Base-by-base conservation (phyloP, 805 yeast species). In the Torulaspora quercuum region DNA sequence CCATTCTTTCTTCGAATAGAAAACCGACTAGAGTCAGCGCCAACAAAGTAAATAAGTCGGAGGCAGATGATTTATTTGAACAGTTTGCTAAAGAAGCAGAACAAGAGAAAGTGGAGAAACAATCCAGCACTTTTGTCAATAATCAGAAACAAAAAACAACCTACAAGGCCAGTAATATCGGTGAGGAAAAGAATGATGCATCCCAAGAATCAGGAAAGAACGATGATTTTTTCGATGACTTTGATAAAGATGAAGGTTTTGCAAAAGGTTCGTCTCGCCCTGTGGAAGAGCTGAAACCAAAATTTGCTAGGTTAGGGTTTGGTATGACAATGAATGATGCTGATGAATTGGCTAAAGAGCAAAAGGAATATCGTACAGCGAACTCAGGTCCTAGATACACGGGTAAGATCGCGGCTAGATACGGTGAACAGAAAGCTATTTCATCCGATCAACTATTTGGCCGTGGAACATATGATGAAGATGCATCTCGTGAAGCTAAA, bases 371-470 rank as follows among this genome's bases (percentile, higher is more conserved):
- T 40, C 54, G 45, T 25, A 54, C 53, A 45, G 68, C 72, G 27
- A 75, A 76, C 18, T 64, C 75, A 24, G 80, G 76, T 28, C 76
- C 74, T 37, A 70, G 72, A 49, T 82, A 82, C 58, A 78, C 87
- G 1, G 92, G 92, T 23, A 80, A 80, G 47, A 83, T 83, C 19
- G 78, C 76, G 24, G 70, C 68, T 53, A 85, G 87, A 66, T 92
- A 75, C 58, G 97, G 97, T 39, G 68, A 67, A 25, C 96, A 89
- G 60, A 90, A 86, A 72, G 95, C 89, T 31, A 92, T 92, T 46
- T 92, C 97, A 0, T 89, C 97, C 2, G 97, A 92, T 64, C 94
- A 89, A 66, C 78, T 76, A 54, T 92, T 92, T 62, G 96, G 96
- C 12, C 80, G 95, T 55, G 90, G 89, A 27, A 67, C 78, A 16